These are phyloP conservation scores for Diaporthe longicolla DNA, from an alignment of 2,329 filamentous ascomycete species.

Conservation along the genomic window DNA sequence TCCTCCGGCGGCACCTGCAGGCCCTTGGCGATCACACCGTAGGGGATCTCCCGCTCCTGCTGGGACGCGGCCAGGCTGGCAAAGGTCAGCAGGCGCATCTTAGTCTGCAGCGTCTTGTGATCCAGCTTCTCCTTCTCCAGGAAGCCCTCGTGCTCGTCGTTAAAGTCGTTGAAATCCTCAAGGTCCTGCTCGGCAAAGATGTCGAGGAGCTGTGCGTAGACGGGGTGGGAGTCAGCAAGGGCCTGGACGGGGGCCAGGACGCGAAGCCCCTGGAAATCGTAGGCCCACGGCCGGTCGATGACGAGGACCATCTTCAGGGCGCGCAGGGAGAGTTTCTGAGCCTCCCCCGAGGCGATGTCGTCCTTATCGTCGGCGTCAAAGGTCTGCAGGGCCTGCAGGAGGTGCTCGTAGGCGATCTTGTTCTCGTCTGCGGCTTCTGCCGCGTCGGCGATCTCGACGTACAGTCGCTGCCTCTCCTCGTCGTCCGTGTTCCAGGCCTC, in stretches of 20 bases:
- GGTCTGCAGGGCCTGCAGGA: slow-evolving; percentile 73
- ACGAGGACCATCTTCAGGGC: slow-evolving; percentile 68
- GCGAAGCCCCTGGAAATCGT: slow-evolving; percentile 85
- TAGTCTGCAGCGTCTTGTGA: slow-evolving; percentile 83
- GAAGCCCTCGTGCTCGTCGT: slow-evolving; percentile 90
- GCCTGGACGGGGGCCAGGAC: slow-evolving; percentile 88
- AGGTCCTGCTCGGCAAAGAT: slow-evolving; percentile 95
- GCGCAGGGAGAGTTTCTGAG: slow-evolving; percentile 71
- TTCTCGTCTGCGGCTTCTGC: slow-evolving; percentile 84
- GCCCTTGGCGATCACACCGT: slow-evolving; percentile 85
- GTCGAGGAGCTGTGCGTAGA: slow-evolving; percentile 92
- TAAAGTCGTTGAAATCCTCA: slow-evolving; percentile 96
- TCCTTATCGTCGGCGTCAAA: slow-evolving; percentile 70
- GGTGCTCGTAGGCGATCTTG: slow-evolving; percentile 76
- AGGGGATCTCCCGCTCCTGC: slow-evolving; percentile 89
- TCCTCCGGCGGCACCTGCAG: slow-evolving; percentile 87
- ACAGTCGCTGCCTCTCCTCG: slow-evolving; percentile 88
- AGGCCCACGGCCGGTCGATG: slow-evolving; percentile 64
- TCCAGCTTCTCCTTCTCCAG: slow-evolving; percentile 83
- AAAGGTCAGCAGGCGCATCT: slow-evolving; percentile 96
- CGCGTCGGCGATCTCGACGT: slow-evolving; percentile 84
- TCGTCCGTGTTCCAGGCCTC: slow-evolving; percentile 84
- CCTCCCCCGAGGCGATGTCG: slow-evolving; percentile 71
- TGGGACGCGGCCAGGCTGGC: slow-evolving; percentile 90
- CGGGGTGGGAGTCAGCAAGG: slow-evolving; percentile 84